Percentiles rank a stretch among this genome's conserved stretches.
Evolutionary conservation across 1,284 basidiomycete genomes (phyloP).

Genomic region (Ustanciosporium gigantosporum): DNA sequence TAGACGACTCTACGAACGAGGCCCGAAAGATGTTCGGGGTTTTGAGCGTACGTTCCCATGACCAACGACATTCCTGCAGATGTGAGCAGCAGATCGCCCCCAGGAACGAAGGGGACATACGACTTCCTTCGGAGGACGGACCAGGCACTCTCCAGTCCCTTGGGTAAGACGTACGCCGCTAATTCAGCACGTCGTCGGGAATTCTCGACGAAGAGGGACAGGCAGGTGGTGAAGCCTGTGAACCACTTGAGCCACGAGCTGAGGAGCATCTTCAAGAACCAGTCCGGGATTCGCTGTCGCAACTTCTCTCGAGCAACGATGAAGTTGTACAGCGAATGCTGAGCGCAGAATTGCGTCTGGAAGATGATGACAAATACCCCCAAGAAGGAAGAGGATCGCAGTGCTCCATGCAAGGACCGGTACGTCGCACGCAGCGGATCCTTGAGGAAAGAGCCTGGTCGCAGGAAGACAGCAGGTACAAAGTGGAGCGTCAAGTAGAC

Average conservation of each 20-base stretch:
- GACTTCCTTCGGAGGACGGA: constrained; percentile 75
- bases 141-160: constrained; percentile 73
- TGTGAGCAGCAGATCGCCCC: constrained; percentile 72
- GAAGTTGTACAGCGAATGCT: constrained; percentile 67
- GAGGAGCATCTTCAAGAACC: constrained; percentile 67
- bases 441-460: constrained; percentile 53
- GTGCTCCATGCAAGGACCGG: constrained; percentile 73
- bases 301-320: constrained; percentile 34
- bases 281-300: constrained; percentile 61
- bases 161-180: constrained; percentile 94
- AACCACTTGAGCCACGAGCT: constrained; percentile 71
- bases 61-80: constrained; percentile 83
- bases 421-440: constrained; percentile 35
- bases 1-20: constrained; percentile 84
- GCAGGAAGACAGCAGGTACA: constrained; percentile 68
- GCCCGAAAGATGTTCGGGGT: constrained; percentile 84
- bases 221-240: constrained; percentile 74
- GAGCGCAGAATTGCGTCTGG: constrained; percentile 81
- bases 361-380: constrained; percentile 82
- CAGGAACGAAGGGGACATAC: constrained; percentile 71
- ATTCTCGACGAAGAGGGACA: constrained; percentile 85
- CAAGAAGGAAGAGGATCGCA: constrained; percentile 85
- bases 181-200: constrained; percentile 77
- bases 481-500: constrained; percentile 87
- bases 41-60: constrained; percentile 81